phyloP scores from a whole-genome alignment of 805 yeast species.

The Hanseniaspora singularis region DNA sequence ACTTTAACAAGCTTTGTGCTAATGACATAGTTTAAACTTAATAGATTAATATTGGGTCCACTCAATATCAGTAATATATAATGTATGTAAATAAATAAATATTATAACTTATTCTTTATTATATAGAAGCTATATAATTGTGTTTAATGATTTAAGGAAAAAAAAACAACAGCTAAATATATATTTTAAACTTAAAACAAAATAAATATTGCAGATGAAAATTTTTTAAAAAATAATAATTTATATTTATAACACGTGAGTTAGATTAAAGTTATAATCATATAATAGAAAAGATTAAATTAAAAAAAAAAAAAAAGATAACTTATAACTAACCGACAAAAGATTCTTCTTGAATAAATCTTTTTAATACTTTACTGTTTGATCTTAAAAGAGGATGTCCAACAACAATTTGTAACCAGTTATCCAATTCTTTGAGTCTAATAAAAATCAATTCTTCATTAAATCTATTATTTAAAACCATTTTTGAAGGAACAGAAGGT shows the following conservation, averaged over 20 bases:
- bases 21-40: slow-evolving; percentile 1
- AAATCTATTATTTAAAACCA: slow-evolving; percentile 56
- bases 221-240: no score
- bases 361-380: slow-evolving; percentile 61
- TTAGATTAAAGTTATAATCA: no score
- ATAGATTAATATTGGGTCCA: not conserved
- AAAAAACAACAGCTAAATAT: no score
- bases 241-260: no score
- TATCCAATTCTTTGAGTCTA: slow-evolving; percentile 71
- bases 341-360: slow-evolving; percentile 74
- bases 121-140: no score
- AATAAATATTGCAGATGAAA: no score
- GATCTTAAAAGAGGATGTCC: slow-evolving; percentile 92
- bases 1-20: slow-evolving; percentile 18
- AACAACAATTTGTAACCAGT: slow-evolving; percentile 65
- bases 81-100: not conserved
- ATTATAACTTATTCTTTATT: no score
- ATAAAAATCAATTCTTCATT: slow-evolving; percentile 72
- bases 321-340: slow-evolving; percentile 22
- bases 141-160: no score
- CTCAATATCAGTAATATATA: not conserved
- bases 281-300: no score
- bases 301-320: no score
- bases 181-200: no score
- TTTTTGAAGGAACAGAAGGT: slow-evolving; percentile 87